Percentiles rank a stretch among this genome's conserved stretches.
Evolutionary conservation across 768 basidiomycete species (phyloP).

Genomic region (Pisolithus orientalis): DNA sequence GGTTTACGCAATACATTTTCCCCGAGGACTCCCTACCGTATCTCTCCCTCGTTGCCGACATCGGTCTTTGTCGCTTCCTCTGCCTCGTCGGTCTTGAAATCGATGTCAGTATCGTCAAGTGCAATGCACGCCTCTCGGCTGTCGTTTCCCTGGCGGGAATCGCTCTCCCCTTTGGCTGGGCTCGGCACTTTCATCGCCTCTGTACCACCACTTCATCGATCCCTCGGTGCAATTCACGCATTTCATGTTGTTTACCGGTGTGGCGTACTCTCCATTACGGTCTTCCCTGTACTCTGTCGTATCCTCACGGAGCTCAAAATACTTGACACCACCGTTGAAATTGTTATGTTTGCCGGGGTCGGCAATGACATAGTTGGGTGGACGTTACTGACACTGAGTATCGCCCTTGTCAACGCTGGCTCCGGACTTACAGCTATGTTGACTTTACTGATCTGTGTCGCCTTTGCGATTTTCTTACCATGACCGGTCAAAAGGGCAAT

Average conservation of each 20-base stretch:
- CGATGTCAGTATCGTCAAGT: slow-evolving; percentile 70
- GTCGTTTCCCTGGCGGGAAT: slow-evolving; percentile 81
- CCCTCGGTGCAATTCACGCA: slow-evolving; percentile 66
- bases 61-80: slow-evolving; percentile 82
- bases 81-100: slow-evolving; percentile 94
- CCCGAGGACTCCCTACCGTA: slow-evolving; percentile 65
- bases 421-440: slow-evolving; percentile 80
- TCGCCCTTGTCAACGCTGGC: slow-evolving; percentile 87
- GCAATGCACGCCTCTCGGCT: slow-evolving; percentile 61
- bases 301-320: slow-evolving; percentile 89
- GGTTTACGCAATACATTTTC: slow-evolving; percentile 84
- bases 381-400: slow-evolving; percentile 82
- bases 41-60: slow-evolving; percentile 81
- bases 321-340: slow-evolving; percentile 86
- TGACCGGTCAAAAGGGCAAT: slow-evolving; percentile 59
- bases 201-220: slow-evolving; percentile 64
- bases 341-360: slow-evolving; percentile 90
- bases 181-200: slow-evolving; percentile 58
- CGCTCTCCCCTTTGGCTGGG: slow-evolving; percentile 84
- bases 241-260: slow-evolving; percentile 92
- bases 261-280: slow-evolving; percentile 84
- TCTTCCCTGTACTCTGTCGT: slow-evolving; percentile 80
- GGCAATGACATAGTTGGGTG: slow-evolving; percentile 86
- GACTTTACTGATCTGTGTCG: slow-evolving; percentile 74
- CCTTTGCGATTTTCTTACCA: slow-evolving; percentile 72